Conservation (phyloP, 768 basidiomycete species). For the Crucibulum laeve region DNA sequence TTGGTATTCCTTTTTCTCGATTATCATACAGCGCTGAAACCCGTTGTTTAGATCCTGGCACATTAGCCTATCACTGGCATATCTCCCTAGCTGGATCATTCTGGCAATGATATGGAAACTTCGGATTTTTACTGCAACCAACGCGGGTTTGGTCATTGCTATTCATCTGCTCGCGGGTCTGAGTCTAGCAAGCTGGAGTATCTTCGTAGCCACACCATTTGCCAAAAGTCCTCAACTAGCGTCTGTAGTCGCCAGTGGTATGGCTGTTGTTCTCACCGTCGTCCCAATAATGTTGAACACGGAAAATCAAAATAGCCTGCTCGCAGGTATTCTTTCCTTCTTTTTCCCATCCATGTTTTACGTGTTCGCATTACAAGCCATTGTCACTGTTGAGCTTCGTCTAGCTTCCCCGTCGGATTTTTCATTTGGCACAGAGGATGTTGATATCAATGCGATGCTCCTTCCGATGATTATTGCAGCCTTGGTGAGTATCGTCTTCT, state of each 20-base stretch:
- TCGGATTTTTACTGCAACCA: slow-evolving; percentile 58
- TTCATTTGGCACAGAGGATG: slow-evolving; percentile 56
- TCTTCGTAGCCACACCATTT: slow-evolving; percentile 66
- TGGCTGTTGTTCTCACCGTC: slow-evolving; percentile 63
- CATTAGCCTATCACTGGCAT: slow-evolving; percentile 57
- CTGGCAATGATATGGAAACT: slow-evolving; percentile 63
- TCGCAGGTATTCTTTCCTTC: slow-evolving; percentile 58
- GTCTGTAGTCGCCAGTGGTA: slow-evolving; percentile 60
- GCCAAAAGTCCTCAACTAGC: slow-evolving; percentile 71
- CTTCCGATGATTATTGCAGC: slow-evolving; percentile 60
- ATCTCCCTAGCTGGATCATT: slow-evolving; percentile 74
- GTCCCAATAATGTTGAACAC: slow-evolving; percentile 54
- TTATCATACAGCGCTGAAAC: slow-evolving; percentile 6
- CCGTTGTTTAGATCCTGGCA: slow-evolving; percentile 64
- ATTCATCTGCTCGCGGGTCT: slow-evolving; percentile 66
- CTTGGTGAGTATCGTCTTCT: slow-evolving; percentile 37
- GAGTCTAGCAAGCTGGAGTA: slow-evolving; percentile 65
- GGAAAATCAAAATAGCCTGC: slow-evolving; percentile 48
- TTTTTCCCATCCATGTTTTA: slow-evolving; percentile 76
- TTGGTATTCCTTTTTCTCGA: slow-evolving; percentile 23
- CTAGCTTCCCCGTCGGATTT: slow-evolving; percentile 54
- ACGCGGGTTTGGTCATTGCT: slow-evolving; percentile 52
- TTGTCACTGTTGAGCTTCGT: slow-evolving; percentile 63
- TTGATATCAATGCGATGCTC: slow-evolving; percentile 49
- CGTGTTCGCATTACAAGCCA: slow-evolving; percentile 62